Conservation (phyloP, 1,284 basidiomycete genomes). For the Trichosporon faecale region DNA sequence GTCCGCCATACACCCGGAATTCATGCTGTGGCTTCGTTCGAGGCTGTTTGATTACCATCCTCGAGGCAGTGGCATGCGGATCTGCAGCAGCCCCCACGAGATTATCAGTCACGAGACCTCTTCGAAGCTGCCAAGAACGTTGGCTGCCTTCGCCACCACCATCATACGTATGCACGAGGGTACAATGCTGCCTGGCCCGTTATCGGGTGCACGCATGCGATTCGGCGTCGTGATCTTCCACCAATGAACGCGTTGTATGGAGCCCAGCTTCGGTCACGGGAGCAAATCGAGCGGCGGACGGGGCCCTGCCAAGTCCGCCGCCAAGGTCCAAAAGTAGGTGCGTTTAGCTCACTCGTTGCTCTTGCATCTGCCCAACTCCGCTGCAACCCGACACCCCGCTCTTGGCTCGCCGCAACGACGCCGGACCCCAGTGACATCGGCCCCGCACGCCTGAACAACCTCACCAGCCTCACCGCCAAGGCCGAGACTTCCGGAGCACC, state of each 20-base stretch:
- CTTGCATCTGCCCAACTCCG: not conserved
- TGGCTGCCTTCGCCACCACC: not conserved
- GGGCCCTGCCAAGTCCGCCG: constrained; percentile 7
- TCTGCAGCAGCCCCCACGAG: not conserved
- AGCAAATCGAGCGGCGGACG: not conserved
- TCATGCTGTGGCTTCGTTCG: not conserved
- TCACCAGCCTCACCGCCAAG: not conserved
- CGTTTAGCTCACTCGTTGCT: not conserved
- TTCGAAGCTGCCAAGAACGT: not conserved
- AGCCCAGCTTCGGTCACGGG: not conserved
- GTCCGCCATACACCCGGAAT: not conserved
- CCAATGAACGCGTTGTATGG: not conserved
- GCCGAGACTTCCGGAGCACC: constrained; percentile 1
- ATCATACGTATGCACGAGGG: not conserved
- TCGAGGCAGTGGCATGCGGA: not conserved
- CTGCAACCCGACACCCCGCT: not conserved
- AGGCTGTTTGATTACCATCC: not conserved
- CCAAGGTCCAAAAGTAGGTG: not conserved
- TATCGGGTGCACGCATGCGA: not conserved
- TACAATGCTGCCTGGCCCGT: not conserved
- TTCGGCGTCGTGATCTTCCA: not conserved
- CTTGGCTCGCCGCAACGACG: not conserved
- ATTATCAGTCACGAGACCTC: not conserved
- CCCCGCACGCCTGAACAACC: not conserved
- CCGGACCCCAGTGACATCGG: not conserved